Base-by-base conservation (phyloP, 116 monocot species). In the Trichopus zeylanicus region DNA sequence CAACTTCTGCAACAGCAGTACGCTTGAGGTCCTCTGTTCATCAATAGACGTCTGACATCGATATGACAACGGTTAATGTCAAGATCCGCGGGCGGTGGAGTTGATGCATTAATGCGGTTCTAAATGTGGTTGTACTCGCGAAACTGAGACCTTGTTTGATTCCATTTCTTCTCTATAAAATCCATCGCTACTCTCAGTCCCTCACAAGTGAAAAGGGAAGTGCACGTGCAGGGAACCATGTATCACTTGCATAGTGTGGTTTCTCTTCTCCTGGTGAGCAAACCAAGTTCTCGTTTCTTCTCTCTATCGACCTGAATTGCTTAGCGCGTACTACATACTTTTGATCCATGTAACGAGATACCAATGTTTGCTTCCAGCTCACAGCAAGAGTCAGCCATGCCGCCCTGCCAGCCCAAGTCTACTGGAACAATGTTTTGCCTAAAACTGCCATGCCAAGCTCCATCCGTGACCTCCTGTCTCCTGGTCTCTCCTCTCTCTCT, bases 361-460 rank as follows among this genome's bases (percentile, higher is more conserved):
- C 2, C 29, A 2, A 10, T 35, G 18, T 26, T 10, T 25, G 47
- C 4, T 59, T 37, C 1, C 51, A 65, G 72, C 20, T 71, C 18
- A 37, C 48, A 21, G 58, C 25, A 23, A 61, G n/a, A 63, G 42
- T 23, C 21, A 53, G 62, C 16, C 46, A 71, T 59, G 75, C 70
- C 48, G 29, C 48, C 7, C 22, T 62, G 11, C 31, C 69, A 0
- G 19, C 67, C 0, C 62, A 67, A 38, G 46, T 48, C 12, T 71
- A 75, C 28, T 71, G 80, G 80, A 16, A 56, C 63, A 63, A 56
- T 5, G 70, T 71, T 19, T 46, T 80, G 22, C 75, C 80, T 6
- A 67, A 71, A 29, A 71, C 75, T 31, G 70, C 74, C 61, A 82
- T 82, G 69, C 82, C 82, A 16, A 54, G 23, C 23, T 60, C 59